Conservation (phyloP, 371 early-diverging fungal genomes). For the Nematocida sp. region DNA sequence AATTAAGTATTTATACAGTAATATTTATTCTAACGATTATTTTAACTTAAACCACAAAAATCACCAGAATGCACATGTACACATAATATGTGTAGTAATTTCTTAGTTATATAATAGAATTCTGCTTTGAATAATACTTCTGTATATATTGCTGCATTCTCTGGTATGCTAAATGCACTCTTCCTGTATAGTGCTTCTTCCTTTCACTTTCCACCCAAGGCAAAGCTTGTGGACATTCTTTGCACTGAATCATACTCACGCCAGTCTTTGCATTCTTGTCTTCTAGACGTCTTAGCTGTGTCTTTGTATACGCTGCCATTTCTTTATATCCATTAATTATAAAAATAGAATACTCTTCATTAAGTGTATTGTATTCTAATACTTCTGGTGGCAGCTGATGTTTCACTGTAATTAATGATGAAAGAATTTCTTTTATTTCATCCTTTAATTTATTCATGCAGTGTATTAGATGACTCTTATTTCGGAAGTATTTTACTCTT, state of each 20-base stretch:
- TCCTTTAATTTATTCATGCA: constrained; percentile 1
- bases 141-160: constrained; percentile 27
- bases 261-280: neutral
- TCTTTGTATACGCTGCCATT: neutral
- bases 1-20: no score
- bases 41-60: no score
- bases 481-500: neutral
- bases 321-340: constrained; percentile 4
- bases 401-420: neutral
- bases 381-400: neutral
- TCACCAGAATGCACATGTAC: no score
- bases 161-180: constrained; percentile 33
- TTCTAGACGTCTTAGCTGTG: neutral
- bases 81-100: no score
- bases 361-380: constrained; percentile 6
- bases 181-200: constrained; percentile 23
- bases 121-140: constrained; percentile 3
- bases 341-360: constrained; percentile 3
- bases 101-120: no score
- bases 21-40: no score
- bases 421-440: constrained; percentile 15
- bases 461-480: neutral
- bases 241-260: constrained; percentile 1
- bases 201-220: constrained; percentile 17
- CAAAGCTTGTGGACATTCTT: constrained; percentile 14